Base-by-base conservation (phyloP, 2,329 filamentous ascomycete genomes). In the Penicillium crustosum region DNA sequence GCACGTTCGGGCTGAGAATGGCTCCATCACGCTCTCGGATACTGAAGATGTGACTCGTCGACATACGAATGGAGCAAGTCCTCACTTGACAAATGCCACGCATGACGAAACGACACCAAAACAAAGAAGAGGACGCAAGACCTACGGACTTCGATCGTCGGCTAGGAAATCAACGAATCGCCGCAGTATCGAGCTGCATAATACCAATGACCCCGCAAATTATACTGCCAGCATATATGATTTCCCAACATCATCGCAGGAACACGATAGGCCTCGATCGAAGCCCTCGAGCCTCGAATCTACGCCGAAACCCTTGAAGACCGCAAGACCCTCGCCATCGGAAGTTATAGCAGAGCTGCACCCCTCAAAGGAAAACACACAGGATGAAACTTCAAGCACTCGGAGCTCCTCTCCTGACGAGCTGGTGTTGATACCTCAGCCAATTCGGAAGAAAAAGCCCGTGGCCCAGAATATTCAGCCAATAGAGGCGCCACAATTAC, bases 401-500 rank as follows among this genome's bases (percentile, higher is more conserved):
- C 49, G 60, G 33, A 66, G 61, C 31, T 72, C 74, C 19, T 76
- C 75, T 0, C 74, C 73, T 3, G 75, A 77, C 54, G 75, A 75
- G 49, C 52, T 77, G 41, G 71, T 70, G 33, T 64, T 73, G 31
- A 67, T 73, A 15, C 29, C 66, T 31, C 62, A 66, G 49, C 58
- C 68, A 1, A 51, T 64, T 31, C 59, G 58, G 23, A 67, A 29
- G 27, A 53, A 36, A 54, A 48, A 52, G 44, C 21, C 36, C 13
- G 44, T 25, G 36, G n/a, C 23, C 4, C 55, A 52, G n/a, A 29
- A 49, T 57, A 54, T 38, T 47, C 62, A 23, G 58, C 17, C 21
- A 27, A 27, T 51, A 29, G 48, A 58, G 12, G 13, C 42, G 17
- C 35, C 39, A 15, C 27, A 13, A 31, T 27, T 51, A 51, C 25